These are phyloP conservation scores for Saccharomycopsis schoenii DNA, from an alignment of 805 yeast genomes.

Conservation along the genomic window DNA sequence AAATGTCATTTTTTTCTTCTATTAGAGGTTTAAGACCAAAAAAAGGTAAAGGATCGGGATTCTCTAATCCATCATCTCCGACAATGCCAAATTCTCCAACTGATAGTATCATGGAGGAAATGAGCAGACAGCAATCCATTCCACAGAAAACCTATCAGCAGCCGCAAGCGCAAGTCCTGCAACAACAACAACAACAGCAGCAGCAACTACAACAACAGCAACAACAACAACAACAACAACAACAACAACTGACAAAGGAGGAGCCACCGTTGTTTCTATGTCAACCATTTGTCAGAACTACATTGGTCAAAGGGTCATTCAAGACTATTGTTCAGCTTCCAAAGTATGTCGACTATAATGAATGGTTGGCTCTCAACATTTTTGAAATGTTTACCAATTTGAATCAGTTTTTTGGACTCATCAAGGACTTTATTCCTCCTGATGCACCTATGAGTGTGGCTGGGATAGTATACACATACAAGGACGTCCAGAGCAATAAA, in stretches of 20 bases:
- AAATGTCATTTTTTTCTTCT: constrained; percentile 38
- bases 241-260: constrained; percentile 20
- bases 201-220: constrained; percentile 20
- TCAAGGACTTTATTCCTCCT: constrained; percentile 84
- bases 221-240: constrained; percentile 20
- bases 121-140: constrained; percentile 29
- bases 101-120: constrained; percentile 21
- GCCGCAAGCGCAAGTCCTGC: constrained; percentile 1
- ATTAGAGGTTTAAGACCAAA: constrained; percentile 38
- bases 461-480: constrained; percentile 89
- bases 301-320: constrained; percentile 92
- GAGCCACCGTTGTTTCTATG: constrained; percentile 51
- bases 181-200: constrained; percentile 14
- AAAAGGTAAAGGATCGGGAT: constrained; percentile 24
- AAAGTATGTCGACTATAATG: constrained; percentile 86
- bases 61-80: constrained; percentile 18
- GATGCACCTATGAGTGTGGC: constrained; percentile 84
- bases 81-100: constrained; percentile 20
- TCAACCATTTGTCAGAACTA: constrained; percentile 90
- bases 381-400: constrained; percentile 83
- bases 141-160: constrained; percentile 1
- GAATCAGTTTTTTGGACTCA: constrained; percentile 82
- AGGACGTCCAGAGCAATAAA: constrained; percentile 63
- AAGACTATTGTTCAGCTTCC: constrained; percentile 93
- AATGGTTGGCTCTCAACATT: constrained; percentile 90